A percentile compares a stretch with the other conserved stretches of the same genome.
Evolutionary conservation across 306 rosid species (phyloP).

Genomic region (Sindora glabra): DNA sequence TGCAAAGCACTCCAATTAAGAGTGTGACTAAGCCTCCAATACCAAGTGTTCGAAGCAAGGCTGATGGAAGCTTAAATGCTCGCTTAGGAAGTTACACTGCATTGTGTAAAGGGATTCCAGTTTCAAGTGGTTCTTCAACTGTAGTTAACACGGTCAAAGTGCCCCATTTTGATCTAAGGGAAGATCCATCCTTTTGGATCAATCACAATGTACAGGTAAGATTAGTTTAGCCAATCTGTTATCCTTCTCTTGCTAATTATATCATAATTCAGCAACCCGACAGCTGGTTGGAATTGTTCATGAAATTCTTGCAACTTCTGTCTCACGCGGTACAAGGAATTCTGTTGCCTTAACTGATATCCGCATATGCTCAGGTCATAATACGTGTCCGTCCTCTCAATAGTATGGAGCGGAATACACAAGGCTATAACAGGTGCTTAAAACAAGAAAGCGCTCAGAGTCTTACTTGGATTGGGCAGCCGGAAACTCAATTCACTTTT

Average conservation of each 20-base stretch:
- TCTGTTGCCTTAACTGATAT: slow-evolving; percentile 19
- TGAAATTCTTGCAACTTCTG: no score
- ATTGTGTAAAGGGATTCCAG: slow-evolving; percentile 68
- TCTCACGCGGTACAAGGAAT: no score
- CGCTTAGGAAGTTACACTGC: slow-evolving; percentile 53
- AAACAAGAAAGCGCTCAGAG: slow-evolving; percentile 77
- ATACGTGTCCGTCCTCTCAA: slow-evolving; percentile 95
- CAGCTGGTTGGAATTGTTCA: background rate
- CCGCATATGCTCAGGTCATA: slow-evolving; percentile 54
- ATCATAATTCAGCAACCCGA: no score
- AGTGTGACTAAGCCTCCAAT: slow-evolving; percentile 69
- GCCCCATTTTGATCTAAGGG: slow-evolving; percentile 96
- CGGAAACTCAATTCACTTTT: slow-evolving; percentile 79
- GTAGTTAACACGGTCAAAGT: slow-evolving; percentile 78
- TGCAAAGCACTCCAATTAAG: slow-evolving; percentile 76
- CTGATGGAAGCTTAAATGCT: slow-evolving; percentile 48
- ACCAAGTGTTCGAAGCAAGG: slow-evolving; percentile 52
- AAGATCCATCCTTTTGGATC: slow-evolving; percentile 92
- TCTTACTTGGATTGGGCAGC: slow-evolving; percentile 80
- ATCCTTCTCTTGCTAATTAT: background rate
- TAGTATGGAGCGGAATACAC: slow-evolving; percentile 57
- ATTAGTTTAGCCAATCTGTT: background rate
- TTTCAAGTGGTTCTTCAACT: slow-evolving; percentile 31
- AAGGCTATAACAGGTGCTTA: slow-evolving; percentile 76
- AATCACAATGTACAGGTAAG: slow-evolving; percentile 92